These are phyloP conservation scores for Microascus cirrosus DNA, from an alignment of 2,329 filamentous ascomycete species.

Conservation along the genomic window DNA sequence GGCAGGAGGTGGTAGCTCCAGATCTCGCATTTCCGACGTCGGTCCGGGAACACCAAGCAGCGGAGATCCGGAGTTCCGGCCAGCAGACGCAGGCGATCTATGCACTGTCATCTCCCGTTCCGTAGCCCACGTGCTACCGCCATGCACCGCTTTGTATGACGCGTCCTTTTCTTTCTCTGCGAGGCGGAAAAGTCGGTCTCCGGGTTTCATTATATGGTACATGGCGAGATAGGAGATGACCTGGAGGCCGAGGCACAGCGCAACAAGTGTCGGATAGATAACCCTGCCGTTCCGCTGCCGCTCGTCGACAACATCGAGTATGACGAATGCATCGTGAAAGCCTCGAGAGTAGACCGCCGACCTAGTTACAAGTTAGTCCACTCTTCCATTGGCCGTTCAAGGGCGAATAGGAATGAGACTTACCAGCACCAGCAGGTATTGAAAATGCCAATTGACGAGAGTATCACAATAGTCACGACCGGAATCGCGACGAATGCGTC, in stretches of 20 bases:
- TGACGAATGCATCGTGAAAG: conserved; percentile 4
- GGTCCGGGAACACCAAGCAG: background rate
- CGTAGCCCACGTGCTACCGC: background rate
- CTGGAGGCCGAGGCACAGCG: conserved; percentile 6
- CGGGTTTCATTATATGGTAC: conserved; percentile 7
- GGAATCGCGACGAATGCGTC: too few species aligned
- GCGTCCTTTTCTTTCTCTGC: conserved; percentile 7
- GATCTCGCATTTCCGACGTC: background rate
- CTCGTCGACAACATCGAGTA: conserved; percentile 5
- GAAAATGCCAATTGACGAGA: too few species aligned
- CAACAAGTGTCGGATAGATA: conserved; percentile 7
- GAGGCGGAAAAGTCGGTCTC: conserved; percentile 7
- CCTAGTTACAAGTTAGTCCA: background rate
- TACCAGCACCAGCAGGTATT: too few species aligned
- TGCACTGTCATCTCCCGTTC: background rate
- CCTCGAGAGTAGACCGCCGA: conserved; percentile 5
- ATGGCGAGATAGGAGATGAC: conserved; percentile 6
- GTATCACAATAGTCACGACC: too few species aligned
- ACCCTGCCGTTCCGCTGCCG: conserved; percentile 5
- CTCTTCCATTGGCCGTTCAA: too few species aligned
- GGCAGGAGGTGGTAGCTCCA: background rate
- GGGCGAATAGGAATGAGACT: too few species aligned
- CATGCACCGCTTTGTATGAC: conserved; percentile 13
- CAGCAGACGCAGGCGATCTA: background rate
- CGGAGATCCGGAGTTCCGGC: background rate